phyloP scores from a whole-genome alignment of 768 basidiomycete species.

The Dentipellis fragilis region DNA sequence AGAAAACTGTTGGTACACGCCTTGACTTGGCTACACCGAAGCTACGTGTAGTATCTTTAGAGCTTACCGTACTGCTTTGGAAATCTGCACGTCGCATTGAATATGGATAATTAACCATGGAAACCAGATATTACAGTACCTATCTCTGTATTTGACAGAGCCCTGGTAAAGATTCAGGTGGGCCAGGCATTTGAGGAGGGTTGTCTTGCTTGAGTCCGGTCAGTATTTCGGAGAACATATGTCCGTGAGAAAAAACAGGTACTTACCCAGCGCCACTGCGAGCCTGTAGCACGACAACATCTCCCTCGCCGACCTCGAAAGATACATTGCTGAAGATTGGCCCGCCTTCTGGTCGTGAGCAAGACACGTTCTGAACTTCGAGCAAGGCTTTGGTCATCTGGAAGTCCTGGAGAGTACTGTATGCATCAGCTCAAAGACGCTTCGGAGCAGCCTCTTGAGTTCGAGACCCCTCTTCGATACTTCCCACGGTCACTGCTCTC shows the following conservation, averaged over 20 bases:
- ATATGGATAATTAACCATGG: not conserved
- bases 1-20: not conserved
- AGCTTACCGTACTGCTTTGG: conserved; percentile 38
- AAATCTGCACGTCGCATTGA: conserved; percentile 24
- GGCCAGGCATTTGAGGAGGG: conserved; percentile 76
- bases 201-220: conserved; percentile 39
- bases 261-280: conserved; percentile 66
- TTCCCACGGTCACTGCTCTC: no score
- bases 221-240: not conserved
- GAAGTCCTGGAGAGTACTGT: no score
- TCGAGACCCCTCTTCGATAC: no score
- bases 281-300: conserved; percentile 71
- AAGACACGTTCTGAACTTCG: conserved; percentile 42
- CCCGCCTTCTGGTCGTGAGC: conserved; percentile 34
- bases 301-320: conserved; percentile 58
- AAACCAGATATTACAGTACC: conserved; percentile 29
- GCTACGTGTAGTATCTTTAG: no score
- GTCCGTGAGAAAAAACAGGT: not conserved
- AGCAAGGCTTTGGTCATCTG: conserved; percentile 18
- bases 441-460: no score
- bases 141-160: conserved; percentile 53
- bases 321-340: conserved; percentile 51
- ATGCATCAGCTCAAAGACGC: no score
- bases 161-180: conserved; percentile 69
- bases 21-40: no score